Percentiles rank a stretch among this genome's conserved stretches.
These are phyloP conservation scores for Gardenia jasminoides DNA, from an alignment of 257 asterid genomes.

Conservation along the genomic window DNA sequence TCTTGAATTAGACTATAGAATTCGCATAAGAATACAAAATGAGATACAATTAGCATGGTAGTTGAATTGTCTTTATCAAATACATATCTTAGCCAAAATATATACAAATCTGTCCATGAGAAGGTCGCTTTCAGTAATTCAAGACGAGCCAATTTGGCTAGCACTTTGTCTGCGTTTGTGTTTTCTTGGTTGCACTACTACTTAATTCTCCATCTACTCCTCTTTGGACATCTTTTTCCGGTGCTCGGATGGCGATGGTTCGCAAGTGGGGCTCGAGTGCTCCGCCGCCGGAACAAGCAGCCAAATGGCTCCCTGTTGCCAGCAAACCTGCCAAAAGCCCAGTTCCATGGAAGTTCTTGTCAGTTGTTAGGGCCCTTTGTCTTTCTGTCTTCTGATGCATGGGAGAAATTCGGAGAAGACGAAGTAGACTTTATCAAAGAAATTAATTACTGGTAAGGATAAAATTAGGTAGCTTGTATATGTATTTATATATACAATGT, in stretches of 20 bases:
- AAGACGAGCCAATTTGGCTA: not conserved
- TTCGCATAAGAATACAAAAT: not conserved
- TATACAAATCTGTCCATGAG: not conserved
- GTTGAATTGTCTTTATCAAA: not conserved
- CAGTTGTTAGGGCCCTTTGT: not conserved
- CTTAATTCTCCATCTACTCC: too few relatives aligned
- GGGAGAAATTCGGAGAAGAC: too few relatives aligned
- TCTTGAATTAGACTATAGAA: too few relatives aligned
- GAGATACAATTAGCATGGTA: too few relatives aligned
- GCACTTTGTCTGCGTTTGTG: not conserved
- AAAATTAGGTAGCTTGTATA: too few relatives aligned
- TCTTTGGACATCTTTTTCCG: not conserved
- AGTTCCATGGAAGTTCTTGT: not conserved
- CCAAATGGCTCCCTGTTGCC: not conserved
- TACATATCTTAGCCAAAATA: not conserved
- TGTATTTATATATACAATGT: too few relatives aligned
- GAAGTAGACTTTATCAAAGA: too few relatives aligned
- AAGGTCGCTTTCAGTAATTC: not conserved
- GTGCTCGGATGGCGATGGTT: not conserved
- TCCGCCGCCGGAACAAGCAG: not conserved
- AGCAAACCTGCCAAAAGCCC: too few relatives aligned
- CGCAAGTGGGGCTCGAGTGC: not conserved
- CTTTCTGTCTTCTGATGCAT: too few relatives aligned
- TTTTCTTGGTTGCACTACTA: not conserved
- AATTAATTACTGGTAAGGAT: too few relatives aligned